Evolutionary conservation across 768 basidiomycete genomes (phyloP).

Genomic region (Rubroboletus satanas): DNA sequence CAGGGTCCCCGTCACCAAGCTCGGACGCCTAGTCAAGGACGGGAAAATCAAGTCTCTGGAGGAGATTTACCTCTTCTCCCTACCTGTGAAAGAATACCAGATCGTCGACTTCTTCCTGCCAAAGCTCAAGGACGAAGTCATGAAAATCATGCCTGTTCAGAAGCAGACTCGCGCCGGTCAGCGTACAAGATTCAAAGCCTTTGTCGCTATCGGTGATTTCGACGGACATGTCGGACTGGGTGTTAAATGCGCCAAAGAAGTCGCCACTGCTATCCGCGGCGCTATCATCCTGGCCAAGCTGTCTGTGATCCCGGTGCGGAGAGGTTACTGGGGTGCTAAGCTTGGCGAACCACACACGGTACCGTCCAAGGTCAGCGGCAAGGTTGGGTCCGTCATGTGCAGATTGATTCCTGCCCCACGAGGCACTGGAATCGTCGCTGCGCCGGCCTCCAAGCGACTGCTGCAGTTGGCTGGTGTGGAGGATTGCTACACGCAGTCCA

Average conservation of each 20-base stretch:
- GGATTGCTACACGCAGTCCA: conserved; percentile 97
- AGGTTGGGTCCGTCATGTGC: conserved; percentile 99
- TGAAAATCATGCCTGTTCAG: conserved; percentile 99
- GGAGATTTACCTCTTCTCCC: conserved; percentile 99
- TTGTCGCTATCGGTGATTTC: conserved; percentile 98
- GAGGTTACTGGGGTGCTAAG: conserved; percentile 99
- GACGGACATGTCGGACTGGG: conserved; percentile 99
- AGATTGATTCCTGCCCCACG: conserved; percentile 97
- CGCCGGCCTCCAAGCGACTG: conserved; percentile 94
- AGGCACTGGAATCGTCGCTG: conserved; percentile 99
- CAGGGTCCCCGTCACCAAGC: conserved; percentile 98
- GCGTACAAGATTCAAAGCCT: conserved; percentile 99
- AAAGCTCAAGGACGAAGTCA: conserved; percentile 98
- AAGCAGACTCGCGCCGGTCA: conserved; percentile 99
- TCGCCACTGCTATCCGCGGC: conserved; percentile 98
- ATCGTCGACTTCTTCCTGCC: conserved; percentile 99
- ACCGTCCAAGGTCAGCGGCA: conserved; percentile 96
- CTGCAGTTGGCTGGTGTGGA: conserved; percentile 97
- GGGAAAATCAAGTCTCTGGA: conserved; percentile 99
- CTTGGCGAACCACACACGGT: conserved; percentile 99
- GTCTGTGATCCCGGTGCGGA: conserved; percentile 94
- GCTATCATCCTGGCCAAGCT: conserved; percentile 99
- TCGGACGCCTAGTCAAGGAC: conserved; percentile 98
- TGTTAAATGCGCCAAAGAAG: conserved; percentile 99
- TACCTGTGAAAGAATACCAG: conserved; percentile 99